Conservation (phyloP, 1,284 basidiomycete genomes). For the Hymenochaete sp. region DNA sequence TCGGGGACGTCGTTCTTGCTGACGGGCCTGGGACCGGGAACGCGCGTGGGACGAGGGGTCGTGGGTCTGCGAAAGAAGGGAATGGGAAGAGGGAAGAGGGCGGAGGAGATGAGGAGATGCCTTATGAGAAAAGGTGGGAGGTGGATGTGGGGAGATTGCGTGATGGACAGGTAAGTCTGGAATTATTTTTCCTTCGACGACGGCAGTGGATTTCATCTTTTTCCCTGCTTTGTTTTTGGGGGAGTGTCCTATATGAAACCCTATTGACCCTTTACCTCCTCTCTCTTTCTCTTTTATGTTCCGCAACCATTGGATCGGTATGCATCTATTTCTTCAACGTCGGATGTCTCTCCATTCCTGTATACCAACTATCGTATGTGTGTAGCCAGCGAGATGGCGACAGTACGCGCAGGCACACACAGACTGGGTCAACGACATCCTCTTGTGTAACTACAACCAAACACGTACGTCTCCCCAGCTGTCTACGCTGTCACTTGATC, state of each 20-base stretch:
- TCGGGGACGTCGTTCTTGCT: slow-evolving; percentile 68
- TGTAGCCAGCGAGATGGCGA: slow-evolving; percentile 56
- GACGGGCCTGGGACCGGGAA: slow-evolving; percentile 27
- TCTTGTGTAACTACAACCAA: slow-evolving; percentile 89
- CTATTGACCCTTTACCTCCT: too few species aligned
- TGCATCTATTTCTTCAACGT: too few species aligned
- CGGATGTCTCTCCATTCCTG: slow-evolving; percentile 7
- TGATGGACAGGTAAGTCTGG: slow-evolving; percentile 39
- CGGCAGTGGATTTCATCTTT: neutral
- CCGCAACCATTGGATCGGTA: too few species aligned
- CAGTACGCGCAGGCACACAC: slow-evolving; percentile 82
- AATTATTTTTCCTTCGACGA: neutral
- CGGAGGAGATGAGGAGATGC: slow-evolving; percentile 31
- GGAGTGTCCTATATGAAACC: too few species aligned
- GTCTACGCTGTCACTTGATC: too few species aligned
- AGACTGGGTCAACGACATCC: slow-evolving; percentile 96
- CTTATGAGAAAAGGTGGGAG: slow-evolving; percentile 75
- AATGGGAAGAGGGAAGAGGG: too few species aligned
- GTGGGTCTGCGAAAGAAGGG: slow-evolving; percentile 21
- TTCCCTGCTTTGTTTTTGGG: too few species aligned
- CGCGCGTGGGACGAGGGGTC: slow-evolving; percentile 29
- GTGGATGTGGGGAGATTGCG: slow-evolving; percentile 46
- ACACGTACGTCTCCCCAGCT: slow-evolving; percentile 59
- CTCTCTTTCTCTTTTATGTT: too few species aligned
- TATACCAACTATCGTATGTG: too few species aligned